Evolutionary conservation across 345 rosid genomes (phyloP).

Genomic region (Hibiscus tridactylites): DNA sequence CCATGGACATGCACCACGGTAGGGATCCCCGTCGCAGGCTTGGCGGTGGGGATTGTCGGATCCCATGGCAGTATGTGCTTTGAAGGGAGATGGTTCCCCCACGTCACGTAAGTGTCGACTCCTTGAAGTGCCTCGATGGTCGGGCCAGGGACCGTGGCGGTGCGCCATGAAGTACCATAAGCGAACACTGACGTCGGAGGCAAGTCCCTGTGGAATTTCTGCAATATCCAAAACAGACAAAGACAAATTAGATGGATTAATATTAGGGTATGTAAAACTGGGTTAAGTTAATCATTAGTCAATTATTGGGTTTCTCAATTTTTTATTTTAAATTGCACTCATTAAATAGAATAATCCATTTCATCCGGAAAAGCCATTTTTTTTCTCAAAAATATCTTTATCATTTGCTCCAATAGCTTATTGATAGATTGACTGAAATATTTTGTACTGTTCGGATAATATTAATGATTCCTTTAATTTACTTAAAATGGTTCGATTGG

Average conservation of each 20-base stretch:
- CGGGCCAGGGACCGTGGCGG: conserved; percentile 81
- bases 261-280: no score
- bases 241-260: background rate
- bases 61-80: conserved; percentile 90
- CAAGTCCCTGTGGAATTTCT: conserved; percentile 89
- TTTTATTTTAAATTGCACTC: no score
- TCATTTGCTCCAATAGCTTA: no score
- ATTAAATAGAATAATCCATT: no score
- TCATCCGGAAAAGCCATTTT: no score
- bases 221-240: conserved; percentile 1
- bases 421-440: no score
- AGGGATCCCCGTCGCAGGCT: conserved; percentile 44
- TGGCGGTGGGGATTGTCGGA: conserved; percentile 69
- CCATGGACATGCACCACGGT: conserved; percentile 98
- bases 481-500: no score
- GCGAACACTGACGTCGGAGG: conserved; percentile 82
- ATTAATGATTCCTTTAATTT: no score
- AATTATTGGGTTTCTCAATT: no score
- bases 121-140: conserved; percentile 78
- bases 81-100: conserved; percentile 79
- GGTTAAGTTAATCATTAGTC: no score
- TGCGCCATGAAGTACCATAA: conserved; percentile 50
- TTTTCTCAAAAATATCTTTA: no score
- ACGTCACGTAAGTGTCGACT: conserved; percentile 48
- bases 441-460: no score